Percentiles rank a stretch among this genome's conserved stretches.
Evolutionary conservation across 345 rosid genomes (phyloP).

Genomic region (Psidium friedrichsthalianum): DNA sequence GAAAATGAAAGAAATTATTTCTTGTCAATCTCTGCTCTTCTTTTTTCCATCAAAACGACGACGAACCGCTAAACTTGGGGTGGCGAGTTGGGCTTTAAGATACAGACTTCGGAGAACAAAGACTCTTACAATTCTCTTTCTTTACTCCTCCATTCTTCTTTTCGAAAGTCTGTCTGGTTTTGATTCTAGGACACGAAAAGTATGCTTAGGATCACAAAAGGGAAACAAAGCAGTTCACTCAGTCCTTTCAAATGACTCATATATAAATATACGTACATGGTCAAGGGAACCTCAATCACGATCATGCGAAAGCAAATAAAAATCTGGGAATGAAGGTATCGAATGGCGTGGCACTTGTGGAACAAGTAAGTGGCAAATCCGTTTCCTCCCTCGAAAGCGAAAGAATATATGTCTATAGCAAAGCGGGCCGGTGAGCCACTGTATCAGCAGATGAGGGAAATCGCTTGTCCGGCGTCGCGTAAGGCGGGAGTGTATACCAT

Average conservation of each 20-base stretch:
- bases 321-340: accelerated
- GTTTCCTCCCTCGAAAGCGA: neutral
- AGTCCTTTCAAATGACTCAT: neutral
- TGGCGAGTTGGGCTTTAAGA: too few species aligned
- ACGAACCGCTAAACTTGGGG: too few species aligned
- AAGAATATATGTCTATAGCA: neutral
- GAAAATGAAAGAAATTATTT: neutral
- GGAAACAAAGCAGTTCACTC: neutral
- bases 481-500: neutral
- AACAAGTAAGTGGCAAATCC: neutral
- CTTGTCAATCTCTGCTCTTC: neutral
- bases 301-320: neutral
- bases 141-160: too few species aligned
- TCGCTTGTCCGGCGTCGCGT: accelerated
- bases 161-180: too few species aligned
- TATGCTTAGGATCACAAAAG: neutral
- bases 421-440: neutral
- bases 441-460: accelerated
- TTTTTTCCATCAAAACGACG: too few species aligned
- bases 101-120: too few species aligned
- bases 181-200: too few species aligned
- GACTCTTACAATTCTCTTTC: too few species aligned
- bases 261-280: neutral
- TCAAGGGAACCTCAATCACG: neutral
- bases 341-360: neutral